Conservation (phyloP, 2,329 filamentous ascomycete species). For the Alternaria tenuissima region DNA sequence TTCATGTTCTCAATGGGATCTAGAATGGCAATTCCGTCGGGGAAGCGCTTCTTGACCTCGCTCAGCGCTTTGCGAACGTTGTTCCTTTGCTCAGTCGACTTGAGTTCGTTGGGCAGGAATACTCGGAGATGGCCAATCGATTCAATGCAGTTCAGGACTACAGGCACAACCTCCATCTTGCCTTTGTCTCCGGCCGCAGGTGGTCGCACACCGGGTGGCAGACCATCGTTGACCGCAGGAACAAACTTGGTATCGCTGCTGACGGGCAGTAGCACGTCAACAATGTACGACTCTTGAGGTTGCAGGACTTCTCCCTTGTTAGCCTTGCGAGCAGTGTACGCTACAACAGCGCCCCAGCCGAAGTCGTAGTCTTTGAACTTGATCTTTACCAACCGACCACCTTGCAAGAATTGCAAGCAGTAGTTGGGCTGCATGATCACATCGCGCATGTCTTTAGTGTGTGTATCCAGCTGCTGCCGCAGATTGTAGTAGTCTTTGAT, state of each 20-base stretch:
- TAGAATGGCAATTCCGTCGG: slow-evolving; percentile 86
- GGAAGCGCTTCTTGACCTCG: slow-evolving; percentile 87
- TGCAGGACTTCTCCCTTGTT: slow-evolving; percentile 72
- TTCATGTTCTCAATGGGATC: slow-evolving; percentile 97
- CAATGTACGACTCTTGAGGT: slow-evolving; percentile 79
- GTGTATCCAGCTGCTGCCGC: slow-evolving; percentile 81
- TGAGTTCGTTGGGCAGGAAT: slow-evolving; percentile 81
- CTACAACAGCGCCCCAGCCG: slow-evolving; percentile 91
- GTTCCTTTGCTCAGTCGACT: slow-evolving; percentile 72
- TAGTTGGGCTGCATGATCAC: slow-evolving; percentile 94
- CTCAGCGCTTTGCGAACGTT: slow-evolving; percentile 72
- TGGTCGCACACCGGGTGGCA: slow-evolving; percentile 70
- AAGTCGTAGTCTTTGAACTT: slow-evolving; percentile 84
- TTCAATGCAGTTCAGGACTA: slow-evolving; percentile 85
- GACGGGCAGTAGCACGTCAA: slow-evolving; percentile 80
- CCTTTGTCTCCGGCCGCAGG: slow-evolving; percentile 69
- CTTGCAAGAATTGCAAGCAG: slow-evolving; percentile 82
- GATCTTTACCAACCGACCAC: slow-evolving; percentile 86
- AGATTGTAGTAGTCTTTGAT: slow-evolving; percentile 96
- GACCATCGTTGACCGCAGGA: slow-evolving; percentile 69
- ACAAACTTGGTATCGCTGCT: slow-evolving; percentile 62
- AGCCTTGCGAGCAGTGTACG: slow-evolving; percentile 71
- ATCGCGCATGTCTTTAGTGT: slow-evolving; percentile 86
- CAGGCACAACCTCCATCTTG: slow-evolving; percentile 83
- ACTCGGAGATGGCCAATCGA: slow-evolving; percentile 84